Base-by-base conservation (phyloP, 2,329 filamentous ascomycete genomes). In the Phoma sp. region DNA sequence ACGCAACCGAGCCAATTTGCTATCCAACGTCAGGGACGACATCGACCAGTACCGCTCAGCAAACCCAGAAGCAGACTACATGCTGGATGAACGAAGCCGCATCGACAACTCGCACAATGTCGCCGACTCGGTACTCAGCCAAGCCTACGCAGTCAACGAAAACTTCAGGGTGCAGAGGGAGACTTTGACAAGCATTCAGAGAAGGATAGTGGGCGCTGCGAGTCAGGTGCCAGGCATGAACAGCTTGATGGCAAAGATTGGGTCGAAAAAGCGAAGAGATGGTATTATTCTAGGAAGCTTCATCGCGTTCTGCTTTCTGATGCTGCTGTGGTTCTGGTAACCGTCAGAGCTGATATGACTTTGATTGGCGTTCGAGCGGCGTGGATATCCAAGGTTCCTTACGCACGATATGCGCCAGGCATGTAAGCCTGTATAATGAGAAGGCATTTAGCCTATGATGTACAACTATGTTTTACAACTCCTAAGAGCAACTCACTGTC, bases 101-200 rank as follows among this genome's bases (percentile, higher is more conserved):
- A 86, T 99, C 70, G 95, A 99, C 71, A 89, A 91, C 72, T 96
- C 90, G 69, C 89, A 98, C 76, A 89, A 86, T 64, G 87, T 96
- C 81, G 89, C 91, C 42, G 95, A 99, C 74, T 89, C 86, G 59
- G 92, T 99, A 30, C 82, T 99, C 55, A 93, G 89, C 71, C 95
- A 98, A 79, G 95, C 95, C 7, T 99, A 99, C 77, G 93, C 93
- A 9, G 91, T 98, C 47, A 96, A 96, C 72, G 92, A 98, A 78
- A 93, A 83, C 74, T 98, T 99, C 73, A 82, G 85, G 11, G 69
- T 92, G 51, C 95, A 99, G 80, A 83, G 93, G 57, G 93, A 98
- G 80, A 93, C 89, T 24, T 77, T 99, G 58, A 85, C 88, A 39
- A 96, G 85, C 74, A 93, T 99, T 69, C 96, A 97, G 75, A 82